A percentile compares a stretch with the other conserved stretches of the same genome.
These are phyloP conservation scores for Miscanthus lutarioriparius DNA, from an alignment of 176 grass and related monocot genomes.

Conservation along the genomic window DNA sequence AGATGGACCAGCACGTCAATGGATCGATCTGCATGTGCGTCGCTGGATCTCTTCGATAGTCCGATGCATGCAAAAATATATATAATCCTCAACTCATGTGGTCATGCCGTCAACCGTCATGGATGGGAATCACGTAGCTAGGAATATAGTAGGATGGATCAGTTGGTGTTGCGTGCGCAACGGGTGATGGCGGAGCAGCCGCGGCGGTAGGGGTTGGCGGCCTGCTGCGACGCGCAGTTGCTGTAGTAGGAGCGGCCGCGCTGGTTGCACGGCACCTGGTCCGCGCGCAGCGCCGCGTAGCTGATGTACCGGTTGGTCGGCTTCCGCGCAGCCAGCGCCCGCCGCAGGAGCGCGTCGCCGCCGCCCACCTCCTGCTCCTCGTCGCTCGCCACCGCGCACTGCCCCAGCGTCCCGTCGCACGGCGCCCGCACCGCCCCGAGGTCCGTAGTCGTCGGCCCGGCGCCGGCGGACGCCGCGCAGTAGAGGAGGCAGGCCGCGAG, in stretches of 20 bases:
- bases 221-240: slow-evolving; percentile 44
- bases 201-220: slow-evolving; percentile 66
- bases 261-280: slow-evolving; percentile 69
- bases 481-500: background rate
- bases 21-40: background rate
- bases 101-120: no score
- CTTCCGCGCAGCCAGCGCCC: slow-evolving; percentile 13
- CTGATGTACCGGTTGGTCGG: slow-evolving; percentile 34
- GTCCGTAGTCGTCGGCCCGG: background rate
- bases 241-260: slow-evolving; percentile 75
- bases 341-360: background rate
- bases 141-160: background rate
- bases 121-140: no score
- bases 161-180: slow-evolving; percentile 55
- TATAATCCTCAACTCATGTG: no score
- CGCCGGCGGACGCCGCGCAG: background rate
- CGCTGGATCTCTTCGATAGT: background rate
- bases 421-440: background rate
- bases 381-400: slow-evolving; percentile 11
- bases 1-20: background rate
- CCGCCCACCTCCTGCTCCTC: slow-evolving; percentile 13
- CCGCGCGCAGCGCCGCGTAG: slow-evolving; percentile 53
- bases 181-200: slow-evolving; percentile 74
- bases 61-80: background rate
- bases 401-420: slow-evolving; percentile 23